A percentile compares a stretch with the other conserved stretches of the same genome.
Evolutionary conservation across 345 rosid genomes (phyloP).

Genomic region (Raphanus sativus): DNA sequence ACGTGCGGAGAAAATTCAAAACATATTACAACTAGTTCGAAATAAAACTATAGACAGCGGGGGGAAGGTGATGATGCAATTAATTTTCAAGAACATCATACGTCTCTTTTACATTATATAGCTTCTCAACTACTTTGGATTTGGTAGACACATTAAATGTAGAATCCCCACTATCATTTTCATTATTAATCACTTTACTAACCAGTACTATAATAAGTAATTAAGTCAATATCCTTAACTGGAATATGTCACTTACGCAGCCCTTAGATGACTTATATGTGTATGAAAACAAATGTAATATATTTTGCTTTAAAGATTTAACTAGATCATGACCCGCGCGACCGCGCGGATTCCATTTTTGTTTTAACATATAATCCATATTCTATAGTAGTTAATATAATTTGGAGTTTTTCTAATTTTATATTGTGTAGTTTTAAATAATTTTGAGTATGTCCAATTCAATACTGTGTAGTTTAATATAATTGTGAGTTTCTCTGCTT

Average conservation of each 20-base stretch:
- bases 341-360: too few relatives aligned
- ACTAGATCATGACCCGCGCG: background rate
- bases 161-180: constrained; percentile 15
- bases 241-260: background rate
- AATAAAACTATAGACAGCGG: background rate
- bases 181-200: background rate
- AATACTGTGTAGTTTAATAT: too few relatives aligned
- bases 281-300: background rate
- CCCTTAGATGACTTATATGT: background rate
- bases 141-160: constrained; percentile 29
- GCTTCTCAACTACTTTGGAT: constrained; percentile 33
- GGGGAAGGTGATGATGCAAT: constrained; percentile 5
- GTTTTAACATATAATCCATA: too few relatives aligned
- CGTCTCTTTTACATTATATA: constrained; percentile 10
- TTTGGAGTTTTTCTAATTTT: too few relatives aligned
- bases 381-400: too few relatives aligned
- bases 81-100: background rate
- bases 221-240: background rate
- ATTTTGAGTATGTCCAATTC: too few relatives aligned
- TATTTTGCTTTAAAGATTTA: background rate
- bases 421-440: too few relatives aligned
- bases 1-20: constrained; percentile 6
- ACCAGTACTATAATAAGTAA: background rate
- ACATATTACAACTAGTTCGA: constrained; percentile 1
- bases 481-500: too few relatives aligned